Evolutionary conservation across 495 filamentous ascomycete species (phyloP), one percentile per base, ranked within the genome.

Genomic region (Pseudotulostoma volvatum): DNA sequence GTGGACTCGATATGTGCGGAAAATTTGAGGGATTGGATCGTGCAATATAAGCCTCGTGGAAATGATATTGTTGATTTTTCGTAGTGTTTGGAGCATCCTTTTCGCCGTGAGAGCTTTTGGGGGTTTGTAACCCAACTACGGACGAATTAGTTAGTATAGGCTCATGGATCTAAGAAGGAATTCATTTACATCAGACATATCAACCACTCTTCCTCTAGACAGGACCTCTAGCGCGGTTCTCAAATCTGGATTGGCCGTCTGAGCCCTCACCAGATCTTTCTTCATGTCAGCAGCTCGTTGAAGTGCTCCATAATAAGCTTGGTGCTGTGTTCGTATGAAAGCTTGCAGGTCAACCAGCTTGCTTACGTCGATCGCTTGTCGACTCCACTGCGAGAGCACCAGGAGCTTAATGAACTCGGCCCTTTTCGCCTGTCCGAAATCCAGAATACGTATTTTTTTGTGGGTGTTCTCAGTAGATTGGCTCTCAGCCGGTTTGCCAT

Each of bases 341-440:
- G 63, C 59, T 50, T 77, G 75, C 36, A 96, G 57, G 59, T 95
- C 87, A 46, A 95, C 87, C 25, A 94, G 63, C 52, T 75, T 79
- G 47, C 77, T 78, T 25, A 96, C 77, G 36, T 79, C 71, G 18
- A 69, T 66, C 18, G 76, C 77, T 48, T 84, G 81, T 45, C 76
- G 72, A 52, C 79, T 80, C 90, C 90, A 97, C 52, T 81, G 76
- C 2, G 76, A 74, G 30, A 97, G 73, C 11, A 96, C 84, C 9
- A 94, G 68, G 11, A 83, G 68, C 58, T 97, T 95, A 51, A 90
- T 84, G 60, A 92, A 96, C 41, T 77, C 75, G 11, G 70, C 73
- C 41, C 79, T 61, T 31, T 71, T 70, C 8, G 63, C 55, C 36
- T 77, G 64, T 3, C 79, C 72, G 55, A 81, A 87, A 17, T 84